These are phyloP conservation scores for Trichocladium uniseriatum DNA, from an alignment of 495 filamentous ascomycete species.

Conservation along the genomic window DNA sequence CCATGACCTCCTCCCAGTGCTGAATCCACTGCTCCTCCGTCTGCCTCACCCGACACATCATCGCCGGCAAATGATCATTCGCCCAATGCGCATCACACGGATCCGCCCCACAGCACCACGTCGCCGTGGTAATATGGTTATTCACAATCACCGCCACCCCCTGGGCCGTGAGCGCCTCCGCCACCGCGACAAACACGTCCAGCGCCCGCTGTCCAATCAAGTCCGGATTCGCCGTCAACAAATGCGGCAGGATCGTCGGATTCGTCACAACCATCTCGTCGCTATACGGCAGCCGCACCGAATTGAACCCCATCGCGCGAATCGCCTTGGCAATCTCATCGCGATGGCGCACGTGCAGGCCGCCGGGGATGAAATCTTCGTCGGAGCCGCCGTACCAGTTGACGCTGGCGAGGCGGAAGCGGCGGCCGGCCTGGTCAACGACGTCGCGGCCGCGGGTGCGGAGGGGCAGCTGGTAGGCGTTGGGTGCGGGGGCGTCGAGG, in stretches of 20 bases:
- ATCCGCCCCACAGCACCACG: slow-evolving; percentile 53
- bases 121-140: slow-evolving; percentile 52
- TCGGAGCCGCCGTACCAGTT: slow-evolving; percentile 59
- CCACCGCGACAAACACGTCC: slow-evolving; percentile 45
- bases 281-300: slow-evolving; percentile 51
- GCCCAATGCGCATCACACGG: slow-evolving; percentile 51
- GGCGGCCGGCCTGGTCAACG: slow-evolving; percentile 41
- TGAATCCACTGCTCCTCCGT: slow-evolving; percentile 49
- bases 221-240: slow-evolving; percentile 46
- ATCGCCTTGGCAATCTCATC: slow-evolving; percentile 44
- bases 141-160: slow-evolving; percentile 52
- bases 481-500: slow-evolving; percentile 28
- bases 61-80: slow-evolving; percentile 44
- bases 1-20: slow-evolving; percentile 53
- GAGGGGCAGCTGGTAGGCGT: slow-evolving; percentile 39
- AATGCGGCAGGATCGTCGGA: slow-evolving; percentile 37
- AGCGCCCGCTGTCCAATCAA: slow-evolving; percentile 42
- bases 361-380: slow-evolving; percentile 49
- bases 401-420: slow-evolving; percentile 48
- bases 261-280: slow-evolving; percentile 52
- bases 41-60: slow-evolving; percentile 45
- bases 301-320: slow-evolving; percentile 50
- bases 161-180: slow-evolving; percentile 45
- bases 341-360: slow-evolving; percentile 49
- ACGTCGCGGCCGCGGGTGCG: slow-evolving; percentile 45